A percentile compares a stretch with the other conserved stretches of the same genome.
Evolutionary conservation across 1,284 basidiomycete species (phyloP).

Genomic region (Cutaneotrichosporon sp.): DNA sequence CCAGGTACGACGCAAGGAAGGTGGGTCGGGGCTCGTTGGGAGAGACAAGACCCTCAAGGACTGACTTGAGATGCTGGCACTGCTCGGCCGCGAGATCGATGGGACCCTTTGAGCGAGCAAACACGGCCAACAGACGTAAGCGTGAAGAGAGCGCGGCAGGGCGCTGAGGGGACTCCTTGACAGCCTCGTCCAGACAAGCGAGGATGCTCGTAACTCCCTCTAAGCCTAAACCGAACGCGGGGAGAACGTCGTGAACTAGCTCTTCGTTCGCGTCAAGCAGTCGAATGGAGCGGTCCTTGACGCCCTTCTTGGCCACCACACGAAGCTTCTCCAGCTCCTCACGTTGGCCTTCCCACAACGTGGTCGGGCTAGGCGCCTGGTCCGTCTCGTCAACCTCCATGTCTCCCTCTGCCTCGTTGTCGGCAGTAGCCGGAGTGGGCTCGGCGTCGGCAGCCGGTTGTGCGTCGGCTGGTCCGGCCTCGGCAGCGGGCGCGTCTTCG

Average conservation of each 20-base stretch:
- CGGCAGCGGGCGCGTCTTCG: conserved; percentile 6
- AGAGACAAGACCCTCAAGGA: conserved; percentile 64
- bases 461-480: conserved; percentile 7
- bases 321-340: conserved; percentile 65
- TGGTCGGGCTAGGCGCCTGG: conserved; percentile 17
- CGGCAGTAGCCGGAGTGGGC: conserved; percentile 5
- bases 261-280: conserved; percentile 84
- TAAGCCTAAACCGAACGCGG: conserved; percentile 61
- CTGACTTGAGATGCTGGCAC: conserved; percentile 59
- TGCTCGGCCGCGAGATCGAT: conserved; percentile 42
- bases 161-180: conserved; percentile 57
- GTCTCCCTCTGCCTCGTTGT: conserved; percentile 27
- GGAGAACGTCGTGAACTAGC: conserved; percentile 84
- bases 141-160: conserved; percentile 67
- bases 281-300: conserved; percentile 68
- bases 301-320: conserved; percentile 64
- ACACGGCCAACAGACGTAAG: conserved; percentile 79
- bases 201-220: conserved; percentile 50
- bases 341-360: conserved; percentile 20
- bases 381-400: conserved; percentile 28
- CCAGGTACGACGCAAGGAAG: conserved; percentile 79
- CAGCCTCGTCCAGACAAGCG: conserved; percentile 26
- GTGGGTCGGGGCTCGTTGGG: conserved; percentile 57
- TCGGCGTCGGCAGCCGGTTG: conserved; percentile 5
- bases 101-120: conserved; percentile 44